phyloP scores from a whole-genome alignment of 257 asterid species.

The Penstemon newberryi region DNA sequence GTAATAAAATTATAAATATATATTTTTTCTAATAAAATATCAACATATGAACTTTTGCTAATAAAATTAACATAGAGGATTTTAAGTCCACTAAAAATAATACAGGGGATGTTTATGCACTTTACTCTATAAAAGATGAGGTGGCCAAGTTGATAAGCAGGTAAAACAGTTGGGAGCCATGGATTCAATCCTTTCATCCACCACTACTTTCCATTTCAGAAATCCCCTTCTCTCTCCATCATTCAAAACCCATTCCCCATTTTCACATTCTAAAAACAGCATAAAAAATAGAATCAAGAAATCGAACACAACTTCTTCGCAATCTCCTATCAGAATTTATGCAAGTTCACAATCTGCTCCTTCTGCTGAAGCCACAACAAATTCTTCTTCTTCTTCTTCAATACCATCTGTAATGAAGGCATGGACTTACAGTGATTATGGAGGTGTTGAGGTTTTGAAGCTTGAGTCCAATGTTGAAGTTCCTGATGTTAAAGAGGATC shows the following conservation, averaged over 20 bases:
- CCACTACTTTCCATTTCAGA: slow-evolving; percentile 51
- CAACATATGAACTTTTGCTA: too few relatives aligned
- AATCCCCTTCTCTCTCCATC: slow-evolving; percentile 35
- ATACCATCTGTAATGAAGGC: slow-evolving; percentile 53
- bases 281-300: slow-evolving; percentile 21
- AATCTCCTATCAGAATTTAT: slow-evolving; percentile 30
- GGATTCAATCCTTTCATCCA: slow-evolving; percentile 39
- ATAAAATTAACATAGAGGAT: too few relatives aligned
- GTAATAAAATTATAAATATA: too few relatives aligned
- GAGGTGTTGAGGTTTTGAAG: slow-evolving; percentile 74
- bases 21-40: too few relatives aligned
- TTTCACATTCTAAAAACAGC: slow-evolving; percentile 26
- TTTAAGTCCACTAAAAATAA: too few relatives aligned
- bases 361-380: too few relatives aligned
- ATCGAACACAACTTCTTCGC: slow-evolving; percentile 10
- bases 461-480: slow-evolving; percentile 54
- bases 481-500: slow-evolving; percentile 67
- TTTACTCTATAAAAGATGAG: too few relatives aligned
- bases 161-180: too few relatives aligned
- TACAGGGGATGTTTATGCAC: too few relatives aligned
- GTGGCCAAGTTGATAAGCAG: too few relatives aligned
- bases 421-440: slow-evolving; percentile 78
- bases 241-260: slow-evolving; percentile 28
- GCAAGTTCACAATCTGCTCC: slow-evolving; percentile 26
- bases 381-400: too few relatives aligned